Percentiles rank a stretch among this genome's conserved stretches.
Evolutionary conservation across 768 basidiomycete species (phyloP).

Genomic region (Lactifluus volemus): DNA sequence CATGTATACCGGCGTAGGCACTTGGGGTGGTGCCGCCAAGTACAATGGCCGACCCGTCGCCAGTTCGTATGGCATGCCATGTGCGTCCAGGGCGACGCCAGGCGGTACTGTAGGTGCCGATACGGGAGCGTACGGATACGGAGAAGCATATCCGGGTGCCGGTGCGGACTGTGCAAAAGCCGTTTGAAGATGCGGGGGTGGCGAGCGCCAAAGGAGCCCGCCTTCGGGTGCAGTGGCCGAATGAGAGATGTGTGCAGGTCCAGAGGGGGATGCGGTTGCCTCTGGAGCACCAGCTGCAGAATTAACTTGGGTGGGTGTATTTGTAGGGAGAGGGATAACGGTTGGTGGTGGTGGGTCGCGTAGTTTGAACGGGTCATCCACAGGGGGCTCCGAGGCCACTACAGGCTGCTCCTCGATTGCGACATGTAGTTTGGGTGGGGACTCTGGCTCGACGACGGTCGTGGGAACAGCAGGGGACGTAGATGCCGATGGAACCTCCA

Average conservation of each 20-base stretch:
- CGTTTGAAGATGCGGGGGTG: slow-evolving; percentile 37
- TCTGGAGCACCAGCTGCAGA: not conserved
- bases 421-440: slow-evolving; percentile 5
- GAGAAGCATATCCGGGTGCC: slow-evolving; percentile 59
- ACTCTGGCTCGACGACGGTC: not conserved
- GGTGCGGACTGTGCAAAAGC: slow-evolving; percentile 32
- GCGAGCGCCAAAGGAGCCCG: slow-evolving; percentile 29
- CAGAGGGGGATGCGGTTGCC: not conserved
- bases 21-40: slow-evolving; percentile 34
- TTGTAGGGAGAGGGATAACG: slow-evolving; percentile 26
- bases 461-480: not conserved
- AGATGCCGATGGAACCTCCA: not conserved
- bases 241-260: slow-evolving; percentile 1
- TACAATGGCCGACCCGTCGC: slow-evolving; percentile 77
- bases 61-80: slow-evolving; percentile 75
- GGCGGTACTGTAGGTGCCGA: slow-evolving; percentile 41
- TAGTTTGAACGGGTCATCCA: slow-evolving; percentile 54
- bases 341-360: slow-evolving; percentile 39
- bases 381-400: slow-evolving; percentile 30
- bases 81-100: slow-evolving; percentile 63
- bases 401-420: slow-evolving; percentile 20
- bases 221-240: slow-evolving; percentile 7
- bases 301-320: slow-evolving; percentile 14
- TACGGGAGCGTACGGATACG: slow-evolving; percentile 46
- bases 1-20: slow-evolving; percentile 37